Base-by-base conservation (phyloP, 2,329 filamentous ascomycete genomes). In the Aschersonia sp. region DNA sequence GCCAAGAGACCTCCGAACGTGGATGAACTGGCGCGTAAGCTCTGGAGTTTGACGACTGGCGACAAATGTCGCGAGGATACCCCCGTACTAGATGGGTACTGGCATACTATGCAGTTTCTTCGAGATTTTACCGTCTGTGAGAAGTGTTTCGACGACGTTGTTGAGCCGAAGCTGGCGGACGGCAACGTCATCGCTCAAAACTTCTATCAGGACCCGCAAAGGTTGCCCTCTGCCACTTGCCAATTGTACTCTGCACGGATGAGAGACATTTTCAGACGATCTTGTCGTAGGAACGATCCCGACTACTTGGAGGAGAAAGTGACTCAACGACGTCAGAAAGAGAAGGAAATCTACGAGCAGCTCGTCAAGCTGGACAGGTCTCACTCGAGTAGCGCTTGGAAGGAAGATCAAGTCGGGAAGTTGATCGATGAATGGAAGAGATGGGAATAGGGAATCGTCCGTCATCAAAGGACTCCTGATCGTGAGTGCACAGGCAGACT, bases 61-160 rank as follows among this genome's bases (percentile, higher is more conserved):
- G 70, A 74, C 4, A 78, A 87, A 58, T 94, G 87, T 58, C 68
- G 69, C 22, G 72, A 78, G 35, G 79, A 84, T 58, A 74, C 71
- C n/a, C 70, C 78, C 5, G 64, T 83, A 2, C 62, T 69, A n/a
- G 73, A 78, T 47, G 74, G 72, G 10, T 68, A 73, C 40, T 95
- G 89, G 89, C 81, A 94, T 61, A 80, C 76, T 48, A 87, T 94
- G 61, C 78, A 84, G 1, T 71, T 76, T 11, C 67, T 94, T 0
- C 85, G 84, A 0, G 77, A 88, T 44, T 79, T 95, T 56, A 87
- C 84, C 1, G 82, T 94, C 4, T 97, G 89, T 63, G 79, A 84
- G 53, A 86, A 90, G 62, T 97, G 89, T 62, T 95, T 84, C 60
- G 77, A 86, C 12, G 80, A 87, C 29, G 76, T 87, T 1, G 77